Conservation (phyloP, 2,329 filamentous ascomycete species). For the Colletotrichum limetticola region DNA sequence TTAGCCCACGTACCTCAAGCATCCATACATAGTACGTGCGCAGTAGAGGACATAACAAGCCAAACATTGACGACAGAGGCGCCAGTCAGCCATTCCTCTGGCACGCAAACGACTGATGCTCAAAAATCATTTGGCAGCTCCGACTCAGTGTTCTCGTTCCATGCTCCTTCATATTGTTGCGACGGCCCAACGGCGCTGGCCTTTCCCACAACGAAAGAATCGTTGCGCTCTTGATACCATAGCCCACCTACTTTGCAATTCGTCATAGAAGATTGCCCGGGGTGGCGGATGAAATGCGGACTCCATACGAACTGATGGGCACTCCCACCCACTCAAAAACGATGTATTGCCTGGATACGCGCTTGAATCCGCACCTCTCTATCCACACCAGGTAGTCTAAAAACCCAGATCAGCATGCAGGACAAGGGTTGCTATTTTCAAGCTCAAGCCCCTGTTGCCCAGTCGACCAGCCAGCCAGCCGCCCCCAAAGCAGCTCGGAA, state of each 20-base stretch:
- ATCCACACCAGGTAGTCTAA: conserved; percentile 18
- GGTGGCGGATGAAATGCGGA: not conserved
- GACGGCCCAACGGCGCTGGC: not conserved
- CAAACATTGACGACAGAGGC: not conserved
- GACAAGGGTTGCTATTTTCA: conserved; percentile 31
- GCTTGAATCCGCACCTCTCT: not conserved
- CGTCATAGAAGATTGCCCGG: not conserved
- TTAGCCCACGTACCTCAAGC: not conserved
- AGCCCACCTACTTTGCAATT: not conserved
- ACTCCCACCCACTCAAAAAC: conserved; percentile 6
- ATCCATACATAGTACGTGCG: too few relatives aligned
- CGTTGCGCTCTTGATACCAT: not conserved
- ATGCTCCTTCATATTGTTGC: not conserved
- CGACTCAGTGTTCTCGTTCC: not conserved
- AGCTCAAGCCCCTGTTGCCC: conserved; percentile 30
- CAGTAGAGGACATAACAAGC: not conserved
- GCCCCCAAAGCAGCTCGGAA: conserved; percentile 9
- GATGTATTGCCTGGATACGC: not conserved
- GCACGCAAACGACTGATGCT: conserved; percentile 18
- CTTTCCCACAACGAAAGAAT: not conserved
- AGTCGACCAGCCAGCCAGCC: conserved; percentile 24
- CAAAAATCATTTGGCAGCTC: not conserved
- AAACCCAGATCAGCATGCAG: conserved; percentile 33
- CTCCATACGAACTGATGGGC: conserved; percentile 2
- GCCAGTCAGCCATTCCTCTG: not conserved